phyloP scores from a whole-genome alignment of 208 protist species.

The Trypanosoma conorhini region DNA sequence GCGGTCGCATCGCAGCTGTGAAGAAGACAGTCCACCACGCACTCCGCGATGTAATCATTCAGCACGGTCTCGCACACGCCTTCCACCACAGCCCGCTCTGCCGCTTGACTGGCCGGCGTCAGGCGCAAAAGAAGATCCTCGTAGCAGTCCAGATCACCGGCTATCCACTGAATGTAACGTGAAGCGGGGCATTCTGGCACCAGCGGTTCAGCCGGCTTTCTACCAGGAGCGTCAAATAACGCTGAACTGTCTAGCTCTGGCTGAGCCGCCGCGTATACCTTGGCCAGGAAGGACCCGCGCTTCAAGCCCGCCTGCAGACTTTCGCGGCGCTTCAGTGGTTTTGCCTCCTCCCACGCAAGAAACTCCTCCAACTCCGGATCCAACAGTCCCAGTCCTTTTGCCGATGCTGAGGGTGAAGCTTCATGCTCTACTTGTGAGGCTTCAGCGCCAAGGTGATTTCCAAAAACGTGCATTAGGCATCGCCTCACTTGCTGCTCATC shows the following conservation, averaged over 20 bases:
- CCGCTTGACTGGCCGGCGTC: not conserved
- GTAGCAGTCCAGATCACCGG: conserved; percentile 52
- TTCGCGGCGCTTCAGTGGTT: not conserved
- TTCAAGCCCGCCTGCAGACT: not conserved
- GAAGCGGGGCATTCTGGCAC: conserved; percentile 35
- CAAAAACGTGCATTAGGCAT: conserved; percentile 12
- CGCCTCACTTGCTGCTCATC: conserved; percentile 8
- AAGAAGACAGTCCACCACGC: conserved; percentile 21
- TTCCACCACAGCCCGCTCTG: not conserved
- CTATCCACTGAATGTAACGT: conserved; percentile 61
- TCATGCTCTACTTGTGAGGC: not conserved
- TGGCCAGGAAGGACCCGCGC: conserved; percentile 4
- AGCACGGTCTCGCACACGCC: conserved; percentile 12
- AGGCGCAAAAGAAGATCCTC: conserved; percentile 38
- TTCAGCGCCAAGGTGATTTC: conserved; percentile 6
- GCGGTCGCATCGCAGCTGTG: not conserved
- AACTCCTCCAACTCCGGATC: conserved; percentile 25
- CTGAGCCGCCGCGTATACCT: conserved; percentile 10
- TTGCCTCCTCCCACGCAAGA: conserved; percentile 15
- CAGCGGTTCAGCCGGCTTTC: conserved; percentile 5
- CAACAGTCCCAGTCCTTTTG: not conserved
- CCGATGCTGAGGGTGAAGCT: not conserved
- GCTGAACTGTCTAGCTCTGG: not conserved
- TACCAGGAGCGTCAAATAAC: not conserved
- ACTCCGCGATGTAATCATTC: conserved; percentile 7